Evolutionary conservation across 352 stramenopile species (phyloP).

Genomic region (Pythium phragmitis): DNA sequence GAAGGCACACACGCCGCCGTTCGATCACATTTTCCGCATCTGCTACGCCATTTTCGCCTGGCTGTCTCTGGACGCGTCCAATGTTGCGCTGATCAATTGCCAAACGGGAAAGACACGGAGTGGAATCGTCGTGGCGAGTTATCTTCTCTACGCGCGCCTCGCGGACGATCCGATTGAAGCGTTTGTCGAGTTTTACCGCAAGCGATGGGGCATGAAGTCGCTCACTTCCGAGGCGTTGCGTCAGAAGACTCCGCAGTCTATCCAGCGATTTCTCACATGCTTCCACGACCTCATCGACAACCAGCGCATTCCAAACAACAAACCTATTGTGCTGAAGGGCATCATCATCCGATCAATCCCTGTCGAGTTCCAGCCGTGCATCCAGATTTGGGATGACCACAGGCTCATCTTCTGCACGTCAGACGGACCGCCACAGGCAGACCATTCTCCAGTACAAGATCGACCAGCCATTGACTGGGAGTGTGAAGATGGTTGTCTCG

Average conservation of each 20-base stretch:
- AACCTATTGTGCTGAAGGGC: constrained; percentile 72
- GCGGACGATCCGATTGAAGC: constrained; percentile 74
- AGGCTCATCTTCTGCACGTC: constrained; percentile 67
- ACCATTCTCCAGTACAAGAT: background rate
- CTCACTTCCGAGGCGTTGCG: constrained; percentile 59
- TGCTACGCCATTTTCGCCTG: constrained; percentile 94
- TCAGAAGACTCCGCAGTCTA: constrained; percentile 73
- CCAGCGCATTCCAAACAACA: constrained; percentile 55
- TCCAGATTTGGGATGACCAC: constrained; percentile 87
- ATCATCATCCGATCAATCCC: constrained; percentile 74
- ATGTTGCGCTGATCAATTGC: constrained; percentile 90
- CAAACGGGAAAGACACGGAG: constrained; percentile 92
- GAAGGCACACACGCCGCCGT: constrained; percentile 77
- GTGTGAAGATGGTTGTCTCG: constrained; percentile 74
- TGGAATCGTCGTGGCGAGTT: constrained; percentile 92
- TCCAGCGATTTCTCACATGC: constrained; percentile 67
- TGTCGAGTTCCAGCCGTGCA: constrained; percentile 67
- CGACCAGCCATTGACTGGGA: constrained; percentile 75
- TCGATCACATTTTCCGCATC: constrained; percentile 88
- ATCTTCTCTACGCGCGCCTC: constrained; percentile 86
- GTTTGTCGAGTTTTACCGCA: constrained; percentile 91
- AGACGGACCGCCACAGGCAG: background rate
- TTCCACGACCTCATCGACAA: constrained; percentile 61
- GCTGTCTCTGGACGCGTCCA: constrained; percentile 71
- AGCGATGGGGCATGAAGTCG: constrained; percentile 72